These are phyloP conservation scores for Botryotinia calthae DNA, from an alignment of 2,329 filamentous ascomycete genomes.

Conservation along the genomic window DNA sequence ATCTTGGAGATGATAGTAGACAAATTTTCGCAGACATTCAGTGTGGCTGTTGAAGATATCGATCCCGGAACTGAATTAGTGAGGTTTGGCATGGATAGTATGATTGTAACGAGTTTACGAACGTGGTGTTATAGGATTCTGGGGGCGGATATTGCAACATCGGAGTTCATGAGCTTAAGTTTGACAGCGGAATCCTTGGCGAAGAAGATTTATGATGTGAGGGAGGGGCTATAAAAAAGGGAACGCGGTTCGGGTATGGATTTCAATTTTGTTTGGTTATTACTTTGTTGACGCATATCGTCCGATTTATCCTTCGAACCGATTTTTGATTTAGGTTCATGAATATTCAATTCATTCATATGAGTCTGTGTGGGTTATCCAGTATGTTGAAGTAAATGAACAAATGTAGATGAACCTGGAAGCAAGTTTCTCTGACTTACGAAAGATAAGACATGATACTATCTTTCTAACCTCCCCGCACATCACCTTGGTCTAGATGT, in stretches of 20 bases:
- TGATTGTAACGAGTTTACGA: conserved; percentile 31
- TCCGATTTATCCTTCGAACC: too few species aligned
- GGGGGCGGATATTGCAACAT: conserved; percentile 38
- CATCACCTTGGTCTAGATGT: background rate
- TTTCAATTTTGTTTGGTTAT: too few species aligned
- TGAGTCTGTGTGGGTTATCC: background rate
- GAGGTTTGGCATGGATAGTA: conserved; percentile 41
- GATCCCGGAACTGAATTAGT: conserved; percentile 45
- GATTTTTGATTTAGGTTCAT: too few species aligned
- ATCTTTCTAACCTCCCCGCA: background rate
- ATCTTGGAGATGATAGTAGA: conserved; percentile 43
- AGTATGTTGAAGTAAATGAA: accelerated
- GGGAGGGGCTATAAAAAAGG: background rate
- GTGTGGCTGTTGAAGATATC: conserved; percentile 47
- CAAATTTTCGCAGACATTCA: conserved; percentile 48
- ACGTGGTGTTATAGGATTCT: conserved; percentile 42
- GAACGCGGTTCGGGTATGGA: background rate
- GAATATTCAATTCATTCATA: too few species aligned
- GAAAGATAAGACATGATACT: background rate
- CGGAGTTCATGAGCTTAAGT: conserved; percentile 6
- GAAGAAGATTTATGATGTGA: conserved; percentile 1
- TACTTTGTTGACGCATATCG: too few species aligned
- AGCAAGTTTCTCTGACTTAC: background rate
- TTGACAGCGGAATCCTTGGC: conserved; percentile 3
- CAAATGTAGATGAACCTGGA: background rate